Percentiles rank a stretch among this genome's conserved stretches.
Conservation (phyloP, 768 basidiomycete genomes). For the Panaeolus papilionaceus region DNA sequence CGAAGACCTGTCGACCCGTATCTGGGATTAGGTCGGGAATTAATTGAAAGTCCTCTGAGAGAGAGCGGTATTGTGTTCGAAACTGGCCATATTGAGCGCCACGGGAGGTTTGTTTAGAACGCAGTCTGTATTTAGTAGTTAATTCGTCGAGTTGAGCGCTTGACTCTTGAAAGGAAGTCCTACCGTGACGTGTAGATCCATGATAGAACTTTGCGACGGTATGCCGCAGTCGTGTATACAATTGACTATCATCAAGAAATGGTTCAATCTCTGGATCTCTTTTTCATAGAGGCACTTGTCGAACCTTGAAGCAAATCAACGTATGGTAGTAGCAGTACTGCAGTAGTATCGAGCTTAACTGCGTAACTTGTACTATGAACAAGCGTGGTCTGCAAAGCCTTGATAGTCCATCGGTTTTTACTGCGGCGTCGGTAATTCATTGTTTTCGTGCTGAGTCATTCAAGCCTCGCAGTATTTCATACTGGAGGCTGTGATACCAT, state of each 20-base stretch:
- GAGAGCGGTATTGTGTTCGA: background rate
- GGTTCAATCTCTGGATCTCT: too few species aligned
- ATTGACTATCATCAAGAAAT: too few species aligned
- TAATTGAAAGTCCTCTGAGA: background rate
- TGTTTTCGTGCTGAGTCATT: too few species aligned
- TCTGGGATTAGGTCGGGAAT: background rate
- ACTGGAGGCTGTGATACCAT: constrained; percentile 5
- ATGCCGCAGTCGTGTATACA: too few species aligned
- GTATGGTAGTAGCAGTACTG: too few species aligned
- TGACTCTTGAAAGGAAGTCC: too few species aligned
- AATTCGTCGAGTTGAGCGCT: background rate
- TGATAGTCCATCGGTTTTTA: background rate
- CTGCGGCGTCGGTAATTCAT: background rate
- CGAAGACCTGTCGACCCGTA: background rate
- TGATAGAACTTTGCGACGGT: too few species aligned
- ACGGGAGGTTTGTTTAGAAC: background rate
- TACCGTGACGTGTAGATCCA: too few species aligned
- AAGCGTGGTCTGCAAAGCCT: background rate
- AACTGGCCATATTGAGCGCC: background rate
- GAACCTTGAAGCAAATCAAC: too few species aligned
- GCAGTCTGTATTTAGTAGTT: background rate
- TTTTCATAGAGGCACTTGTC: too few species aligned
- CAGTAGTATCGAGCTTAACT: background rate
- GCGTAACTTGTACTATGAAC: background rate
- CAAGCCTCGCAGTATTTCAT: too few species aligned